These are phyloP conservation scores for Oryza australiensis DNA, from an alignment of 176 grass and related monocot genomes.

Conservation along the genomic window DNA sequence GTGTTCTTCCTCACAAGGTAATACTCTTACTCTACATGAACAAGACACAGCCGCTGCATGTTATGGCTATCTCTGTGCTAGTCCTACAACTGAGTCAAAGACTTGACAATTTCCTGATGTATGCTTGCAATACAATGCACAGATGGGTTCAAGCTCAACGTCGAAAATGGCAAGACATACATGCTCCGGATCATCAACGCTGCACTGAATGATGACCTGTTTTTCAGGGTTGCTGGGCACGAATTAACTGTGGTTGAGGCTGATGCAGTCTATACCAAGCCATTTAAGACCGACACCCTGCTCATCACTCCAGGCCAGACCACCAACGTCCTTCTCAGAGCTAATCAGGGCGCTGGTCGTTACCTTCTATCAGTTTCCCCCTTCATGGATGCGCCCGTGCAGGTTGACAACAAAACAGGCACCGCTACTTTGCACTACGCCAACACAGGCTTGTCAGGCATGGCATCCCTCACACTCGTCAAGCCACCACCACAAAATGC, in stretches of 20 bases:
- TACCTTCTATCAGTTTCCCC: conserved; percentile 69
- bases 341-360: conserved; percentile 46
- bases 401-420: conserved; percentile 60
- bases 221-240: conserved; percentile 66
- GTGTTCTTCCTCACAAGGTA: conserved; percentile 67
- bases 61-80: background rate
- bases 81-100: background rate
- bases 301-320: conserved; percentile 72
- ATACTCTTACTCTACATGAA: too few species aligned
- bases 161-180: conserved; percentile 63
- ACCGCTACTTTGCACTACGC: conserved; percentile 54
- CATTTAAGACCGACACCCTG: conserved; percentile 61
- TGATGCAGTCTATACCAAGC: conserved; percentile 73
- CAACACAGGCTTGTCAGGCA: conserved; percentile 22
- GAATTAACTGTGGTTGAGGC: conserved; percentile 64
- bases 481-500: conserved; percentile 54
- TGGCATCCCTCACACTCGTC: conserved; percentile 34
- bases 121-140: conserved; percentile 1
- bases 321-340: conserved; percentile 58
- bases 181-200: conserved; percentile 84
- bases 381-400: conserved; percentile 59
- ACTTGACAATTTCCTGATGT: background rate
- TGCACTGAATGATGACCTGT: conserved; percentile 74
- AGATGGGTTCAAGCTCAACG: conserved; percentile 59
- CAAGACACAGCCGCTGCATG: background rate